phyloP scores from a whole-genome alignment of 1,284 basidiomycete genomes.

The Malassezia brasiliensis region DNA sequence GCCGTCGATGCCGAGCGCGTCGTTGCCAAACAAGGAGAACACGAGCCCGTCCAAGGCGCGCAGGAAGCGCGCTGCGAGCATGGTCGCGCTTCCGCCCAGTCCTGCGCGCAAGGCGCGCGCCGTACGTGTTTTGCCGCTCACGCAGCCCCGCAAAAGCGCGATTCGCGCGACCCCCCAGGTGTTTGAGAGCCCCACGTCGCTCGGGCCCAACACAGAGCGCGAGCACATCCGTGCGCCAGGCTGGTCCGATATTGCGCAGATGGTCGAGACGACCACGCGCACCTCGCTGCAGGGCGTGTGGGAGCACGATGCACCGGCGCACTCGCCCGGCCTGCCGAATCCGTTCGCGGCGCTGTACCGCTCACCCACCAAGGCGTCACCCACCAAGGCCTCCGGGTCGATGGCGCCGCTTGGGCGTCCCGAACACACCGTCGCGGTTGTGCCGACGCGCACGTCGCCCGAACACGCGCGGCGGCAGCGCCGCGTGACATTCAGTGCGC shows the following conservation, averaged over 20 bases:
- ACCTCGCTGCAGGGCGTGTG: background rate
- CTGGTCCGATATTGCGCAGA: constrained; percentile 1
- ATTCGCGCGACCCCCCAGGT: constrained; percentile 34
- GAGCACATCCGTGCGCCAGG: constrained; percentile 2
- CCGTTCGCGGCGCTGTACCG: constrained; percentile 13
- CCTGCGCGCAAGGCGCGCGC: background rate
- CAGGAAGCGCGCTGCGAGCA: constrained; percentile 3
- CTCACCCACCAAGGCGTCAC: constrained; percentile 11
- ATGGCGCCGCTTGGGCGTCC: background rate
- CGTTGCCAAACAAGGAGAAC: constrained; percentile 4
- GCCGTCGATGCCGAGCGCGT: constrained; percentile 5
- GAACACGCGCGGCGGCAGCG: constrained; percentile 12
- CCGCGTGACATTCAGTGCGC: constrained; percentile 23
- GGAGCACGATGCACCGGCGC: constrained; percentile 1
- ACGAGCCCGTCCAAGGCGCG: background rate
- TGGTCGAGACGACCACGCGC: constrained; percentile 5
- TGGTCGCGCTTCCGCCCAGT: background rate
- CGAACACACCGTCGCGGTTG: constrained; percentile 8
- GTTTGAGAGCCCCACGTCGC: constrained; percentile 34
- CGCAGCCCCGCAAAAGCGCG: constrained; percentile 31
- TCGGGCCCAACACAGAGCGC: constrained; percentile 25
- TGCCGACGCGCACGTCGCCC: background rate
- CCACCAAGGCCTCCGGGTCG: background rate
- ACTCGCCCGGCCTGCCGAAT: constrained; percentile 16
- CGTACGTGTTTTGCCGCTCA: background rate